Evolutionary conservation across 805 yeast genomes (phyloP).

Genomic region (Suhomyces prunicola): DNA sequence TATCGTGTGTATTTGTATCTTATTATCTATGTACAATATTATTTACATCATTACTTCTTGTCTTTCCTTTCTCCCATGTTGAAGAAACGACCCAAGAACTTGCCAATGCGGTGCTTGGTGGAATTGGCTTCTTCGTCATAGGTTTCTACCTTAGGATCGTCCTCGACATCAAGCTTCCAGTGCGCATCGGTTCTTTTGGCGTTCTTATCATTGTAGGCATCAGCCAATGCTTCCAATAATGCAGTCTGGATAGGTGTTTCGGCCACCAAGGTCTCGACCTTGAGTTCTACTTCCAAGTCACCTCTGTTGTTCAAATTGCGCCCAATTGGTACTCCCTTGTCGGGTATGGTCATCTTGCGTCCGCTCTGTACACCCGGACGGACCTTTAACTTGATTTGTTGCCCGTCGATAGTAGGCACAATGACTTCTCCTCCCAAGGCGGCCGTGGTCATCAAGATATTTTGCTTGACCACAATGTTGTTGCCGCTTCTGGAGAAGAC

Average conservation of each 20-base stretch:
- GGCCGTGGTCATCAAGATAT: slow-evolving; percentile 91
- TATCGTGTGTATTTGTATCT: neutral
- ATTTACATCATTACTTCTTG: slow-evolving; percentile 3
- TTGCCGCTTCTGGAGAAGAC: slow-evolving; percentile 63
- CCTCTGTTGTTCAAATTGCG: slow-evolving; percentile 61
- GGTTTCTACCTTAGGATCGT: slow-evolving; percentile 20
- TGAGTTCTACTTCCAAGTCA: slow-evolving; percentile 70
- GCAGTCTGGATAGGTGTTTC: slow-evolving; percentile 82
- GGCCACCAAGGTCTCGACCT: slow-evolving; percentile 71
- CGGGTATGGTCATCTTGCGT: slow-evolving; percentile 69
- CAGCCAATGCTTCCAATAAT: slow-evolving; percentile 90
- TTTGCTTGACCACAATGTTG: slow-evolving; percentile 61
- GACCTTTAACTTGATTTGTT: slow-evolving; percentile 69
- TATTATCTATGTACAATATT: neutral
- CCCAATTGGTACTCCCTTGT: slow-evolving; percentile 78
- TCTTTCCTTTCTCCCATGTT: slow-evolving; percentile 4
- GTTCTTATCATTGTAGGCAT: slow-evolving; percentile 72
- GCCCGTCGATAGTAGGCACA: slow-evolving; percentile 88
- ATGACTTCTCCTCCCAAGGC: slow-evolving; percentile 89
- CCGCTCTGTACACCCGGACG: slow-evolving; percentile 84
- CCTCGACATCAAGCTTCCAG: slow-evolving; percentile 34
- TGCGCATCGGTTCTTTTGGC: slow-evolving; percentile 67
- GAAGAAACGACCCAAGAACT: slow-evolving; percentile 25
- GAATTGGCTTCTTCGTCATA: slow-evolving; percentile 39
- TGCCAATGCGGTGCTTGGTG: slow-evolving; percentile 21